Conservation (phyloP, 176 grass and related monocot genomes). For the Avena sativa region DNA sequence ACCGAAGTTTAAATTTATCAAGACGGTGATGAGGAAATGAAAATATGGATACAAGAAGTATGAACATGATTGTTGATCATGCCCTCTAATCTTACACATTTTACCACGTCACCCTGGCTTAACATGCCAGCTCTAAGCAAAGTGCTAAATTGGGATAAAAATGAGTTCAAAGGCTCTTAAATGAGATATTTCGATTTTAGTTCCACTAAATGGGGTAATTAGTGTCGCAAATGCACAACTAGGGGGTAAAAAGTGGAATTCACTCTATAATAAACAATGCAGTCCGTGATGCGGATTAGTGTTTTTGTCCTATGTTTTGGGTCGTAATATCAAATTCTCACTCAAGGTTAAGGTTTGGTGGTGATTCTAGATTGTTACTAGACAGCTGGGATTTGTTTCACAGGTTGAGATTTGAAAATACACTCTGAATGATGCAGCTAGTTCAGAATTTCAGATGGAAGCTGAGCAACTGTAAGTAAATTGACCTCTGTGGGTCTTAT, state of each 20-base stretch:
- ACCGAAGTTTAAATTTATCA: no score
- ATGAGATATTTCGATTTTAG: no score
- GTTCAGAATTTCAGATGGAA: neutral
- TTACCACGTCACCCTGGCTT: no score
- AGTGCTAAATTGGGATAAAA: no score
- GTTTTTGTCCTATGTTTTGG: neutral
- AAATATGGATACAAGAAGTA: no score
- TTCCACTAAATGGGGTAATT: no score
- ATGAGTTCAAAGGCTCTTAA: no score
- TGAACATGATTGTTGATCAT: no score
- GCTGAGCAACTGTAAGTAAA: neutral
- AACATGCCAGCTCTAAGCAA: no score
- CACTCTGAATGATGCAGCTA: neutral
- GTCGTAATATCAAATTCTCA: neutral
- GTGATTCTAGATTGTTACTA: neutral
- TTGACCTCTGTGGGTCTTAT: conserved; percentile 66
- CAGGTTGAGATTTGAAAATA: neutral
- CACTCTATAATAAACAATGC: neutral
- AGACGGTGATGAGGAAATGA: no score
- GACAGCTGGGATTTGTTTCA: neutral
- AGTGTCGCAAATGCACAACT: no score
- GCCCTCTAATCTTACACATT: no score
- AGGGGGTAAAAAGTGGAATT: conserved; percentile 9
- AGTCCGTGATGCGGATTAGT: neutral
- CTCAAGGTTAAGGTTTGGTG: neutral